Evolutionary conservation across 2,329 filamentous ascomycete species (phyloP), one percentile per base, ranked within the genome.

Genomic region (Sporothrix curviconia): DNA sequence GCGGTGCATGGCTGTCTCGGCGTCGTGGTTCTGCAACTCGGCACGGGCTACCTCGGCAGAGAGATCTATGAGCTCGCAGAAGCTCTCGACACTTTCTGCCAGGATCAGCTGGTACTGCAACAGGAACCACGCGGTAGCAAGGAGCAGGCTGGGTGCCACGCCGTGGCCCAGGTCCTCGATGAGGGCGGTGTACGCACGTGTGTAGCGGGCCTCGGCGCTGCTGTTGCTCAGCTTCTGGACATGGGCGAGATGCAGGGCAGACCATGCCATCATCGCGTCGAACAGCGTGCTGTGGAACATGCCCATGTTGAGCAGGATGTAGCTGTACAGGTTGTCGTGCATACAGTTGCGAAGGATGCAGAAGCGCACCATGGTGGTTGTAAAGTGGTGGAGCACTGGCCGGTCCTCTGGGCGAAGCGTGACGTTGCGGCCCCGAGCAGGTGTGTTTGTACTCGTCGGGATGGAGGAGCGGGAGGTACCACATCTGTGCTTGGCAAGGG

Each of bases 181-280:
- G 22, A 58, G 42, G 9, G 37, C 47, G 4, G 56, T 52, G 19
- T 53, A 46, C 12, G 56, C 56, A 6, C 36, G 47, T 3, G 28
- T 47, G 19, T 58, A 58, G 11, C 56, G 47, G 36, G 17, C n/a
- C 40, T 22, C 9, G 28, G 47, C 47, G 30, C n/a, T 28, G 7
- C 32, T 7, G 37, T 46, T 44, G 30, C 39, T 47, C 30, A 8
- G 28, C 15, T 53, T 14, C 6, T 32, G 42, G 5, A 55, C 25
- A 7, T 51, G 53, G 4, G 57, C 57, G 8, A 59, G 57, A 32
- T 59, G 57, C 28, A 56, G 57, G 2, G 52, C 51, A 28, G 57
- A 56, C 56, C 57, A 59, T 3, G 57, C 57, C 53, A 59, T 56
- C 53, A 59, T 59, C 2, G 57, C 52, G 24, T 59, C 53, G 24